phyloP scores from a whole-genome alignment of 164 flowering plant genomes.

The Dillenia suffruticosa region DNA sequence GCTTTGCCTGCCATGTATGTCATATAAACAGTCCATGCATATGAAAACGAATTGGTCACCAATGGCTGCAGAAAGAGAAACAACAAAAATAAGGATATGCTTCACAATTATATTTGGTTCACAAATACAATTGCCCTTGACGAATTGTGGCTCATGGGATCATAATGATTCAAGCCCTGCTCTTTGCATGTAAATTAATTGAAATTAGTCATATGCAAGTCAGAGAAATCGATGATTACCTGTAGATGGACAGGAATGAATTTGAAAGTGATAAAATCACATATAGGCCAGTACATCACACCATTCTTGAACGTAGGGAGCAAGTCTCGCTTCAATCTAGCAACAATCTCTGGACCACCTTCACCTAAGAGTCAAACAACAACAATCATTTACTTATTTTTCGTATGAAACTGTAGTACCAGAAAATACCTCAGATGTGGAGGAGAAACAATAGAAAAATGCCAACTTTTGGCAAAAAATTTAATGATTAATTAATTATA shows the following conservation, averaged over 20 bases:
- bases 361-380: constrained; percentile 34
- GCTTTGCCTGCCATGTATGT: constrained; percentile 85
- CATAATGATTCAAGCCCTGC: not conserved
- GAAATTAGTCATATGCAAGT: not conserved
- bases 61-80: constrained; percentile 55
- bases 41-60: constrained; percentile 71
- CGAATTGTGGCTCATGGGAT: not conserved
- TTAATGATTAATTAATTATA: too few relatives aligned
- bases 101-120: too few relatives aligned
- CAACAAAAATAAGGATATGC: too few relatives aligned
- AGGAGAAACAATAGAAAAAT: too few relatives aligned
- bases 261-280: constrained; percentile 80
- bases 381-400: too few relatives aligned
- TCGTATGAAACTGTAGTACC: too few relatives aligned
- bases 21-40: constrained; percentile 78
- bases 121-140: too few relatives aligned
- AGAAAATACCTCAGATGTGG: too few relatives aligned
- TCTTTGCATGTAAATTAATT: not conserved
- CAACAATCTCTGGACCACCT: constrained; percentile 52
- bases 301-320: constrained; percentile 69
- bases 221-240: constrained; percentile 27
- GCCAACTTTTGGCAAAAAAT: too few relatives aligned
- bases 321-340: constrained; percentile 80
- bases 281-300: constrained; percentile 72
- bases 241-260: constrained; percentile 81